Evolutionary conservation across 139 green algal species (phyloP), one percentile per base, ranked within the genome.

Genomic region (Micromonas commoda): DNA sequence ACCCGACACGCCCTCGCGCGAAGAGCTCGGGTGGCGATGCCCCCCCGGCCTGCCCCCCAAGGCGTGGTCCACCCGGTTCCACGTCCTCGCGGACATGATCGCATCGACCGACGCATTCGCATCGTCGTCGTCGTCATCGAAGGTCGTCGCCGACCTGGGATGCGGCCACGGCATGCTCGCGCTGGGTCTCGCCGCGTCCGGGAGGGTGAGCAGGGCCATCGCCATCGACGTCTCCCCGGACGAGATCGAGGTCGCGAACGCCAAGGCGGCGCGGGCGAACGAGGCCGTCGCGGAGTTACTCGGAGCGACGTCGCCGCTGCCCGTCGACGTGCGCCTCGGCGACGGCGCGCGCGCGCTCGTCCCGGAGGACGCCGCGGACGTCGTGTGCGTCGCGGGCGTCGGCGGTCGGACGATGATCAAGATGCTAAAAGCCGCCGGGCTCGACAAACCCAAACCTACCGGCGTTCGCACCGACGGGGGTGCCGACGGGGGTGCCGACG

Each of bases 141-240:
- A n/a, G n/a, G 68, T 63, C 37, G 68, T 75, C 68, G 68, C 6
- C 16, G 68, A 75, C 37, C 37, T 63, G 20, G 31, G 68, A 0
- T 75, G 68, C 37, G 68, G 68, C 19, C 68, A 75, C 68, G 68
- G 26, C 4, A 21, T 63, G 21, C 37, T 75, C 37, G 37, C 37
- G 1, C 1, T 75, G 1, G 9, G 37, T 1, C 24, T 75, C 34
- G 33, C 24, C 68, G 21, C 31, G 5, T 31, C 32, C 66, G 68
- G 24, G 37, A 26, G 64, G 64, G 26, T 2, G n/a, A n/a, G 31
- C 19, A 73, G 1, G 53, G 66, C 37, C 1, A 73, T 75, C 2
- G 68, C 37, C 3, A 75, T 75, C 24, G 68, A 75, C 29, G 53
- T 16, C 23, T 38, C 21, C 37, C 3, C n/a, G 29, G 5, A 16